Evolutionary conservation across 345 rosid species (phyloP), one percentile per base, ranked within the genome.

Genomic region (Clarkia xantiana): DNA sequence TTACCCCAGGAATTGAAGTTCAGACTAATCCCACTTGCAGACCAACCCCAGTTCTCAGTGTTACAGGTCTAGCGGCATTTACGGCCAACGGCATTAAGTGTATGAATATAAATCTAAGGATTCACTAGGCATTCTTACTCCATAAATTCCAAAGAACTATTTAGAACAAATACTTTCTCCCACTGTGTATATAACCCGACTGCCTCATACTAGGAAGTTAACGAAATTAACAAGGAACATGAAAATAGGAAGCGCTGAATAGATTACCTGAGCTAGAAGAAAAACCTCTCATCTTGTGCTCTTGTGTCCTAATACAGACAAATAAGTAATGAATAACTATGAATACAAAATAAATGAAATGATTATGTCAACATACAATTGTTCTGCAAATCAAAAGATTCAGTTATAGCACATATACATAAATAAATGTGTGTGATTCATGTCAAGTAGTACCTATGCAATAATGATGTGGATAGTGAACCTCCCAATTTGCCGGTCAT

Each of bases 231-330:
- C 23, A 7, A 3, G 12, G 16, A 15, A 23, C 11, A 15, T 47
- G 10, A 40, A 49, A 6, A 29, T 18, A 36, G 34, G 34, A 11
- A 18, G 40, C 16, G 61, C n/a, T n/a, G 55, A 20, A 11, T 15
- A 44, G 20, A 18, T 52, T 55, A 85, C 95, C 95, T 64, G 97
- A 75, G 58, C 71, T 71, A 39, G 97, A 77, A 51, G 97, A 67
- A 71, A 71, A 85, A 47, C 76, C 86, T 71, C 94, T 81, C 47
- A 52, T 73, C 60, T 59, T 63, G 18, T 55, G 69, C 53, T 54
- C 55, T 56, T 67, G 73, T 46, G 78, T 71, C 61, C 97, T 85
- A 76, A 51, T 39, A 66, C 18, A 34, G 16, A 58, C 45, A 47
- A 52, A 57, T 20, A 42, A 50, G 14, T 45, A 12, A 13, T 18